Base-by-base conservation (phyloP, 2,329 filamentous ascomycete species). In the Colletotrichum karsti region DNA sequence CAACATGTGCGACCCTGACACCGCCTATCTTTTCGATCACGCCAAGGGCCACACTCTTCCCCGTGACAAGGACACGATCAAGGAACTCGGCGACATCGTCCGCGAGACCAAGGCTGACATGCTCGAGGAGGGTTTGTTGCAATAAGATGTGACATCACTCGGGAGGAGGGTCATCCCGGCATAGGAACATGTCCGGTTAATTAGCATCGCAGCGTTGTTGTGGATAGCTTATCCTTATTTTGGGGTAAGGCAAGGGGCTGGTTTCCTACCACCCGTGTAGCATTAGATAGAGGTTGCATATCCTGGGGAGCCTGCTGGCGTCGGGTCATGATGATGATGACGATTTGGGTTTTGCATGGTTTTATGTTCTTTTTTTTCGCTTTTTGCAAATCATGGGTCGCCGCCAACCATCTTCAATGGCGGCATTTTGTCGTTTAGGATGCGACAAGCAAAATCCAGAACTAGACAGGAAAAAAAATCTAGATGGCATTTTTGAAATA, bases 11-110 rank as follows among this genome's bases (percentile, higher is more conserved):
- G 86, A 90, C 51, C 83, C 83, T 1, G 88, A 91, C 64, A 84
- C 79, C 1, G 88, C 88, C 0, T 81, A 83, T 35, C 80, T 91
- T n/a, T 91, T 91, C 68, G 89, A 91, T 71, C 88, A 90, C 69
- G 89, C 87, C 5, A 90, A 90, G 72, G 89, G 89, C 0, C 89
- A 91, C 73, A 90, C 87, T 0, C 78, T 91, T 5, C 89, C 89
- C 0, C 79, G 87, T 68, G 85, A 88, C 62, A 80, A 79, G 60
- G 79, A 78, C 13, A 84, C 83, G 0, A 80, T 86, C 60, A 79
- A 80, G 69, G 84, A 87, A 70, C 74, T 87, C 13, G 80, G 80
- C 7, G 79, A 83, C 58, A 80, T 83, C 7, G 79, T 84, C 22
- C 77, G 82, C 35, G 75, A 77, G n/a, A 66, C 69, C 1, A 65